Evolutionary conservation across 2,329 filamentous ascomycete species (phyloP).

Genomic region (Fusarium dlaminii): DNA sequence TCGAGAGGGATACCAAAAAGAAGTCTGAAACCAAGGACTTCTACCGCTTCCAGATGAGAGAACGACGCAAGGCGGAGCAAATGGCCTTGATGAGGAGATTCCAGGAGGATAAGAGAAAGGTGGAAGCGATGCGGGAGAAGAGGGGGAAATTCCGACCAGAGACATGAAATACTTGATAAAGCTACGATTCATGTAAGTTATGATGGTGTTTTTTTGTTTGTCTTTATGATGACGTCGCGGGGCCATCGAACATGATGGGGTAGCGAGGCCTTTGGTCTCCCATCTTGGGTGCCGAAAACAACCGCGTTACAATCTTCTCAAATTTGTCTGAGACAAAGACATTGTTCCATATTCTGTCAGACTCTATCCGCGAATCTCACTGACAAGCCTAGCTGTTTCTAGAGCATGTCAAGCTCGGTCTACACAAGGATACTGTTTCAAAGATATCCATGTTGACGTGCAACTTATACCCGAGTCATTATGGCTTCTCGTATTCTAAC

Average conservation of each 20-base stretch:
- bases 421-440: background rate
- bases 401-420: background rate
- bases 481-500: background rate
- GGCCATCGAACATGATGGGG: constrained; percentile 56
- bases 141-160: constrained; percentile 69
- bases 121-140: constrained; percentile 75
- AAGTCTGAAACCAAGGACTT: constrained; percentile 75
- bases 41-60: constrained; percentile 84
- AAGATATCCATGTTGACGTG: background rate
- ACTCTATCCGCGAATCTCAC: constrained; percentile 27
- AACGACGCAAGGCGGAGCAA: constrained; percentile 80
- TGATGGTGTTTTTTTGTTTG: constrained; percentile 1
- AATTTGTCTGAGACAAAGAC: constrained; percentile 60
- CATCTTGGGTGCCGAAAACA: constrained; percentile 64
- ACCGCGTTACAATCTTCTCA: constrained; percentile 76
- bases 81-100: constrained; percentile 74
- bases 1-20: constrained; percentile 71
- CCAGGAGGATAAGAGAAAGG: constrained; percentile 77
- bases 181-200: constrained; percentile 23
- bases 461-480: constrained; percentile 6
- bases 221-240: constrained; percentile 62
- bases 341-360: constrained; percentile 41
- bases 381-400: background rate
- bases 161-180: constrained; percentile 43
- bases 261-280: constrained; percentile 38